Evolutionary conservation across 129 eudicot genomes (phyloP), one percentile per base, ranked within the genome.

Genomic region (Deinandra increscens): DNA sequence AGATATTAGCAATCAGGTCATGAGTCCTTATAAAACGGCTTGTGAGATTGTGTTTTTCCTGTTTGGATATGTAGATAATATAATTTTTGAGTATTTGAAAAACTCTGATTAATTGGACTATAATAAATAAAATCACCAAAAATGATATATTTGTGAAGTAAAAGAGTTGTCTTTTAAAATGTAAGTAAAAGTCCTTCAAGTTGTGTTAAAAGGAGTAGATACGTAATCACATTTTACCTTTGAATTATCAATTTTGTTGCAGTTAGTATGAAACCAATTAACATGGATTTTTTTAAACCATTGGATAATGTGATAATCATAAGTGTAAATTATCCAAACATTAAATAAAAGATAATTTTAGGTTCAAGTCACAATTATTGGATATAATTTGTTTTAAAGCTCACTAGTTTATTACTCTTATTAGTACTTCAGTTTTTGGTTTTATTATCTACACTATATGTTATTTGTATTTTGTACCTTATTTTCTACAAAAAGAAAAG

Each of bases 181-280:
- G 13, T 6, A 46, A 41, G 20, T 22, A 23, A 4, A 11, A 9
- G 17, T 56, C 11, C 9, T 9, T 64, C 19, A 20, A 43, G 29
- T 64, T 42, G 42, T 64, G 29, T 41, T 42, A 11, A 39, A 64
- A 42, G 69, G 36, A 13, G 54, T 43, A 20, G 45, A 62, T 37
- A 62, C 7, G 8, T 62, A 36, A 9, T 29, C 10, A 6, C 6
- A n/a, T 17, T 38, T 37, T 56, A 26, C 62, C 62, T 22, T 56
- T 56, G 17, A 22, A 26, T 62, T 8, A 37, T 22, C 37, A 11
- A 11, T 13, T 29, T 26, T 26, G n/a, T 58, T 29, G 41, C 38
- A 9, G 64, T 58, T 61, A 3, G 15, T 59, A 12, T 38, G 22
- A 37, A 34, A 36, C 45, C 6, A n/a, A 14, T 60, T 60, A 34